These are phyloP conservation scores for Hyaloperonospora brassicae DNA, from an alignment of 352 stramenopile genomes.

Conservation along the genomic window DNA sequence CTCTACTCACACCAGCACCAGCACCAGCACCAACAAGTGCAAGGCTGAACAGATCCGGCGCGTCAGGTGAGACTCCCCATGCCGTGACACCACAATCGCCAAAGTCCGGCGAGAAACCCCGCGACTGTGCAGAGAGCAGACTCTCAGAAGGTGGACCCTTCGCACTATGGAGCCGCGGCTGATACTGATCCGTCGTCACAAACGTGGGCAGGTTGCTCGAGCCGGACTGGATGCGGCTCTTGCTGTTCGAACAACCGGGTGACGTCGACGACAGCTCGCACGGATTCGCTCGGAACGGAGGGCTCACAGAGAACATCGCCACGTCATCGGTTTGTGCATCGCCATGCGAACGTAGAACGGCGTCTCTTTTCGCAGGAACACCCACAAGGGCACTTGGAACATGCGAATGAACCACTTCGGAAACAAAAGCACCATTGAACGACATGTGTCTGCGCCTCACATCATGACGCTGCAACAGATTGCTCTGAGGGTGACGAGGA, in stretches of 20 bases:
- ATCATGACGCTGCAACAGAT: slow-evolving; percentile 22
- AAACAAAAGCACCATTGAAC: slow-evolving; percentile 37
- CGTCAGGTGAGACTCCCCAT: slow-evolving; percentile 65
- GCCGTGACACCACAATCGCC: slow-evolving; percentile 42
- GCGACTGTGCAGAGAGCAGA: slow-evolving; percentile 25
- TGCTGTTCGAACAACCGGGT: slow-evolving; percentile 65
- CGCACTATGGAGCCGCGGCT: slow-evolving; percentile 21
- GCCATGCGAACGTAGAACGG: slow-evolving; percentile 12
- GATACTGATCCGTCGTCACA: slow-evolving; percentile 46
- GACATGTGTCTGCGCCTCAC: slow-evolving; percentile 30
- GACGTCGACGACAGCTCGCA: slow-evolving; percentile 64
- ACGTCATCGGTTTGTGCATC: slow-evolving; percentile 11
- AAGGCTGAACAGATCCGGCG: slow-evolving; percentile 54
- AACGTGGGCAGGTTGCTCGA: slow-evolving; percentile 46
- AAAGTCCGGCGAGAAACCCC: slow-evolving; percentile 55
- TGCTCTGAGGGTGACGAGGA: slow-evolving; percentile 55
- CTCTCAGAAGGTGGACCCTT: slow-evolving; percentile 14
- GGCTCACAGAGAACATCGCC: slow-evolving; percentile 37
- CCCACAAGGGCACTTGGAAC: not conserved
- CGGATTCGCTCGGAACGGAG: slow-evolving; percentile 60
- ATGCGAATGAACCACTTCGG: slow-evolving; percentile 12
- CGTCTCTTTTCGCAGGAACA: slow-evolving; percentile 10
- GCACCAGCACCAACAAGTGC: slow-evolving; percentile 30
- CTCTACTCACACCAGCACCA: slow-evolving; percentile 11
- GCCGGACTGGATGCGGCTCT: slow-evolving; percentile 44